Conservation (phyloP, 2,329 filamentous ascomycete genomes). For the Fusarium fracticaudum region DNA sequence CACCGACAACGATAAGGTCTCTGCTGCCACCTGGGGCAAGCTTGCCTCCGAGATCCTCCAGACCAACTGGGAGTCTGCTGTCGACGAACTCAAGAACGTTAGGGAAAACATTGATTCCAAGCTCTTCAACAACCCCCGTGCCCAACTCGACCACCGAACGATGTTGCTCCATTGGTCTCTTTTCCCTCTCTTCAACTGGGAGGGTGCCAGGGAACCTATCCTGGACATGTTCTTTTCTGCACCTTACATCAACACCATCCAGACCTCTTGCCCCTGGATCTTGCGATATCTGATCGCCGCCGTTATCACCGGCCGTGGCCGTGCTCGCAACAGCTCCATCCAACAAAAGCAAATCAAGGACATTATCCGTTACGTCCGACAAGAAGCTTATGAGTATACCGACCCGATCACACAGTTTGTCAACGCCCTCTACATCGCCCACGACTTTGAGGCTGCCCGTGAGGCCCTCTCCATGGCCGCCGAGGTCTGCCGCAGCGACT, state of each 20-base stretch:
- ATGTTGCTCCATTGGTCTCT: conserved; percentile 99
- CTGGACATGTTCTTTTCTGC: conserved; percentile 98
- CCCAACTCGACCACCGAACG: conserved; percentile 94
- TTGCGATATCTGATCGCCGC: conserved; percentile 92
- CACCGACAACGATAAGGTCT: conserved; percentile 97
- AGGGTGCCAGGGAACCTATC: conserved; percentile 86
- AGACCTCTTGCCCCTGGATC: conserved; percentile 97
- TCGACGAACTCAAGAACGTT: conserved; percentile 90
- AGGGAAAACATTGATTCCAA: conserved; percentile 93
- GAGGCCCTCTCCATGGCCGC: conserved; percentile 91
- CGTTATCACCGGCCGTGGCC: conserved; percentile 91
- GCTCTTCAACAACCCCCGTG: conserved; percentile 95
- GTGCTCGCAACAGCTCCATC: conserved; percentile 80
- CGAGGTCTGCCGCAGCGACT: conserved; percentile 90
- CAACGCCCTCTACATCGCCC: conserved; percentile 90
- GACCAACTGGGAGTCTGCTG: conserved; percentile 92
- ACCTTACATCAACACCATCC: conserved; percentile 99
- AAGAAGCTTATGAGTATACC: conserved; percentile 97
- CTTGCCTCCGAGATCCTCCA: conserved; percentile 94
- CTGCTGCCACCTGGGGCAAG: conserved; percentile 97
- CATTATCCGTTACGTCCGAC: conserved; percentile 91
- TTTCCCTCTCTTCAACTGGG: conserved; percentile 99
- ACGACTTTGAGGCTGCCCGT: conserved; percentile 88
- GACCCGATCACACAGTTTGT: conserved; percentile 97
- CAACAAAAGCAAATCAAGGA: conserved; percentile 99